Percentiles rank a stretch among this genome's conserved stretches.
These are phyloP conservation scores for Ilyonectria sp. DNA, from an alignment of 2,329 filamentous ascomycete genomes.

Conservation along the genomic window DNA sequence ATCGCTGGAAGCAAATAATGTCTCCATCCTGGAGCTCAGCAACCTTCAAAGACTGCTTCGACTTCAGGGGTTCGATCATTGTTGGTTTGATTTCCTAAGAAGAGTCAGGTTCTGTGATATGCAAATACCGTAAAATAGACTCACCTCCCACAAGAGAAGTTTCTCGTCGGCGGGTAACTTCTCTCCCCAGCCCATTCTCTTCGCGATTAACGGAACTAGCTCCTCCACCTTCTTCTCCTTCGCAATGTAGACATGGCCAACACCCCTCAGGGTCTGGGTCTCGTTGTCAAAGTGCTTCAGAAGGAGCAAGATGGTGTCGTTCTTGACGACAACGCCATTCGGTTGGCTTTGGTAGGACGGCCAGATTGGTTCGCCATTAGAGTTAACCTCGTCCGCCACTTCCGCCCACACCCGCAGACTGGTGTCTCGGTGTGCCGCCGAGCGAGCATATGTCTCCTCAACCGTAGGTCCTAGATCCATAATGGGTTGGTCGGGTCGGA, in stretches of 20 bases:
- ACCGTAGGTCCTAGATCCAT: constrained; percentile 82
- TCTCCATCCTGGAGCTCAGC: constrained; percentile 98
- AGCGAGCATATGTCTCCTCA: constrained; percentile 75
- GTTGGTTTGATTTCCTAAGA: constrained; percentile 90
- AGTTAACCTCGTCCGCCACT: constrained; percentile 75
- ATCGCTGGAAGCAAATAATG: constrained; percentile 92
- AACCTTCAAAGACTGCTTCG: constrained; percentile 88
- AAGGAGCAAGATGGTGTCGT: constrained; percentile 84
- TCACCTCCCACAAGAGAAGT: constrained; percentile 82
- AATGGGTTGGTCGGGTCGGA: constrained; percentile 90
- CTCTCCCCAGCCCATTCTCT: constrained; percentile 88
- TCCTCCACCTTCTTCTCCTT: constrained; percentile 92
- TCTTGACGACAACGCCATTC: constrained; percentile 71
- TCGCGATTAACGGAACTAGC: constrained; percentile 81
- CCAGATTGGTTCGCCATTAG: constrained; percentile 81
- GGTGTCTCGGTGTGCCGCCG: constrained; percentile 75
- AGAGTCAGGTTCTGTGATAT: constrained; percentile 19
- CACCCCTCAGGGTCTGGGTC: constrained; percentile 80
- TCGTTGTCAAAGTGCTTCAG: constrained; percentile 92
- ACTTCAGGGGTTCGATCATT: constrained; percentile 96
- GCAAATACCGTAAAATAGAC: constrained; percentile 30
- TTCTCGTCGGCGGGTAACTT: constrained; percentile 76
- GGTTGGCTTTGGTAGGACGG: constrained; percentile 73
- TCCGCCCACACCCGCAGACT: constrained; percentile 91
- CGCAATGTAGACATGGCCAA: constrained; percentile 88